phyloP scores from a whole-genome alignment of 2,329 filamentous ascomycete genomes.

The Nigrospora oryzae region DNA sequence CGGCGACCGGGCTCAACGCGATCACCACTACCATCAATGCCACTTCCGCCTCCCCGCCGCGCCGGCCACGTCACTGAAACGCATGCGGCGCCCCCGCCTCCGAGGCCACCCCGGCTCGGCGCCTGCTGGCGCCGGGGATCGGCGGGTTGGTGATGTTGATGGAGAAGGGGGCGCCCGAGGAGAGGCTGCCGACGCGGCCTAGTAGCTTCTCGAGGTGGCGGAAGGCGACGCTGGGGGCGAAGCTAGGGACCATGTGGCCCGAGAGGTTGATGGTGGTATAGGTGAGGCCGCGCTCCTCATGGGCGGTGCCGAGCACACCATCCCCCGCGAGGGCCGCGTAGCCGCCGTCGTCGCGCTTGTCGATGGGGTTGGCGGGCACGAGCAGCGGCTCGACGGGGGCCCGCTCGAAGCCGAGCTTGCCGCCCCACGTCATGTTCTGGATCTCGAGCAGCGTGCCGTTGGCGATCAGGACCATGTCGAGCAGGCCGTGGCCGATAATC shows the following conservation, averaged over 20 bases:
- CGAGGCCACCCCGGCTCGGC: no score
- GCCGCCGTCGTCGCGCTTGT: neutral
- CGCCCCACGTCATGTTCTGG: conserved; percentile 77
- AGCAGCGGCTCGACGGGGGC: conserved; percentile 55
- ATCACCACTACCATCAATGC: no score
- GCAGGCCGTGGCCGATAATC: conserved; percentile 62
- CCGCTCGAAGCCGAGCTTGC: conserved; percentile 58
- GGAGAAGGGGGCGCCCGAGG: conserved; percentile 2
- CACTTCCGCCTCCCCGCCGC: no score
- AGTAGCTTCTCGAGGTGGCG: conserved; percentile 69
- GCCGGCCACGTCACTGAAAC: no score
- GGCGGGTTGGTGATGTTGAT: no score
- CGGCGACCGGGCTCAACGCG: no score
- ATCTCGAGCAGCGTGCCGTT: conserved; percentile 65
- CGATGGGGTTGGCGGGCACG: conserved; percentile 37
- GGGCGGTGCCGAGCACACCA: conserved; percentile 61
- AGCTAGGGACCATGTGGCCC: conserved; percentile 64
- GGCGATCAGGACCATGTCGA: conserved; percentile 59
- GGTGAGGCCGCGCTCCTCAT: conserved; percentile 70
- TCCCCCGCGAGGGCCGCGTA: conserved; percentile 43
- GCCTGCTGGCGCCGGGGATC: no score
- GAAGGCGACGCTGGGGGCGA: conserved; percentile 59
- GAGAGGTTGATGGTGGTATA: conserved; percentile 43
- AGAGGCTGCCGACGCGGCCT: conserved; percentile 48
- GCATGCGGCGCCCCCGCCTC: no score